phyloP scores from a whole-genome alignment of 108 stramenopile species.

The Cyclotella cryptica region DNA sequence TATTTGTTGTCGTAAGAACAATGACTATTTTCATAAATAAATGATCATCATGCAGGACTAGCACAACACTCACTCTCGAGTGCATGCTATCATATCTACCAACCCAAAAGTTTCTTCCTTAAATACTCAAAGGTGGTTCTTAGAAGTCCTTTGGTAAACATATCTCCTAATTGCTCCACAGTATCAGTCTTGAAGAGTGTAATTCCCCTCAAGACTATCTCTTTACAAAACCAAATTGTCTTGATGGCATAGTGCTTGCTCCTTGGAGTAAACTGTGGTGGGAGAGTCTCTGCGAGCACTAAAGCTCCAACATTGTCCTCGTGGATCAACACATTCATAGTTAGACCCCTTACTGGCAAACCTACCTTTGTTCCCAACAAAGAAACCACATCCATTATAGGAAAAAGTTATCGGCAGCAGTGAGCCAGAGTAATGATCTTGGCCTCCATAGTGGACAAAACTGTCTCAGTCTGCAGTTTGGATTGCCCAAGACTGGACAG shows the following conservation, averaged over 20 bases:
- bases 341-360: neutral
- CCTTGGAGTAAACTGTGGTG: neutral
- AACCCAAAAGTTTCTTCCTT: neutral
- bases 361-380: neutral
- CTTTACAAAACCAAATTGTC: neutral
- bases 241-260: conserved; percentile 10
- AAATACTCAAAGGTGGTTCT: neutral
- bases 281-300: neutral
- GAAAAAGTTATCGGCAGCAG: neutral
- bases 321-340: neutral
- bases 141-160: neutral
- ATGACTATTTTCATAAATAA: too few relatives aligned
- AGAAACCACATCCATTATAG: neutral
- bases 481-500: neutral
- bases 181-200: conserved; percentile 1
- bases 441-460: neutral
- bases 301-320: neutral
- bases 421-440: neutral
- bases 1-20: too few relatives aligned
- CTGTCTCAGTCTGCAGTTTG: neutral
- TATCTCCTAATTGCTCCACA: conserved; percentile 6
- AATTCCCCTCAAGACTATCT: neutral
- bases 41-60: too few relatives aligned
- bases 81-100: neutral
- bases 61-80: neutral